A percentile compares a stretch with the other conserved stretches of the same genome.
phyloP scores from a whole-genome alignment of 441 rosid species.

The Geranium incanum region DNA sequence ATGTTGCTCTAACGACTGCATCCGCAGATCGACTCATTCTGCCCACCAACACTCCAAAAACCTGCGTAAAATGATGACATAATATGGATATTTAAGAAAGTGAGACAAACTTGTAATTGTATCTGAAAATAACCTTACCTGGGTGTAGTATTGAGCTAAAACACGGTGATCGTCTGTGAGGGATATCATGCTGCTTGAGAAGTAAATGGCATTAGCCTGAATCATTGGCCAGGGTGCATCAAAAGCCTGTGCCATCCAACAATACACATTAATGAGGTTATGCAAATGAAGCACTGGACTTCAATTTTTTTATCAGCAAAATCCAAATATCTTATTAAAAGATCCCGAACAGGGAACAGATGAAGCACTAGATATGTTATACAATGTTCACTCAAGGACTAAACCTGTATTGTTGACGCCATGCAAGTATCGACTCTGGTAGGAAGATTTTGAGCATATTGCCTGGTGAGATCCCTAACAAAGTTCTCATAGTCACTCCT shows the following conservation, averaged over 20 bases:
- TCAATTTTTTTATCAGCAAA: no score
- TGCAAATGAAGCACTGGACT: no score
- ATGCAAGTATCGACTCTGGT: slow-evolving; percentile 68
- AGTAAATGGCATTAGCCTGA: slow-evolving; percentile 90
- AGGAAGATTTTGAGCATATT: slow-evolving; percentile 48
- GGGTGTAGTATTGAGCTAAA: slow-evolving; percentile 55
- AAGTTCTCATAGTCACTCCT: slow-evolving; percentile 79
- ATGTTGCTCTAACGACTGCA: slow-evolving; percentile 76
- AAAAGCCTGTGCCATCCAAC: slow-evolving; percentile 55
- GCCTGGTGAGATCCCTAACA: slow-evolving; percentile 69
- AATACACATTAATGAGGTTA: slow-evolving; percentile 11
- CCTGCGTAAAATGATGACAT: slow-evolving; percentile 33
- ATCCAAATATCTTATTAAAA: no score
- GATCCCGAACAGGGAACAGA: no score
- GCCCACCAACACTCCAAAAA: slow-evolving; percentile 71
- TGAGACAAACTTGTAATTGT: neutral
- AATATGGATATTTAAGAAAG: slow-evolving; percentile 1
- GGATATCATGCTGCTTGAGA: slow-evolving; percentile 74
- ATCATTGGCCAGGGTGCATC: slow-evolving; percentile 95
- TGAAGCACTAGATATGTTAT: neutral
- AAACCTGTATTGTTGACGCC: slow-evolving; percentile 85
- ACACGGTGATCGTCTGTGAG: slow-evolving; percentile 75
- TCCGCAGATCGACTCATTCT: slow-evolving; percentile 77
- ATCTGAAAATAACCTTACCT: slow-evolving; percentile 58
- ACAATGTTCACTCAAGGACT: neutral